Conservation (phyloP, 1,284 basidiomycete species). For the Anthracocystis setariae region DNA sequence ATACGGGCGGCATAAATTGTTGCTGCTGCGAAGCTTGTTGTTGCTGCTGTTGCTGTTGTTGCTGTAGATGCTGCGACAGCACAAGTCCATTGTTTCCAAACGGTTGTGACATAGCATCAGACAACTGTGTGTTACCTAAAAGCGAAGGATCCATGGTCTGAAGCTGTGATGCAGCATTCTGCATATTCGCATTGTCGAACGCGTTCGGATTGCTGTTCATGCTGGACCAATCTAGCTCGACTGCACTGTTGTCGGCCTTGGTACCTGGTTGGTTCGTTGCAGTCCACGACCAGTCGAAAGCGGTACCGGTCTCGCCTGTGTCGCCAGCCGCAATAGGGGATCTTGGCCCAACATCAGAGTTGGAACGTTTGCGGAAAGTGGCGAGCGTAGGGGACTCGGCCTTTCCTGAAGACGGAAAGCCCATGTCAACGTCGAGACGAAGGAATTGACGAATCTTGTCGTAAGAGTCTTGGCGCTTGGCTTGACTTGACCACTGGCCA, state of each 20-base stretch:
- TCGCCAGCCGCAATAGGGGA: constrained; percentile 40
- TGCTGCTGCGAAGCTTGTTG: constrained; percentile 16
- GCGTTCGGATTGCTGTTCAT: constrained; percentile 20
- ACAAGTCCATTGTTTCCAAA: constrained; percentile 12
- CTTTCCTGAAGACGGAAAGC: constrained; percentile 41
- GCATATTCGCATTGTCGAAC: constrained; percentile 3
- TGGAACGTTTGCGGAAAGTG: constrained; percentile 49
- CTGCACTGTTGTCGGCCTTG: constrained; percentile 8
- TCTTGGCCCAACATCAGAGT: constrained; percentile 51
- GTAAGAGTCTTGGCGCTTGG: constrained; percentile 56
- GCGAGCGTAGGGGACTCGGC: constrained; percentile 47
- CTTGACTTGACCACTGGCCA: constrained; percentile 49
- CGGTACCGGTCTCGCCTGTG: constrained; percentile 13
- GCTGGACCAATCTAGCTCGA: constrained; percentile 25
- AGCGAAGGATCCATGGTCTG: constrained; percentile 48
- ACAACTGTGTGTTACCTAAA: constrained; percentile 13
- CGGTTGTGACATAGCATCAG: constrained; percentile 14
- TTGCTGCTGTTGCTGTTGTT: constrained; percentile 22
- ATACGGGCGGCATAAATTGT: constrained; percentile 30
- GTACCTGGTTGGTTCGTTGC: constrained; percentile 14
- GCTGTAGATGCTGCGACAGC: neutral
- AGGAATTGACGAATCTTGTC: constrained; percentile 58
- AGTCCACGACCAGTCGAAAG: constrained; percentile 43
- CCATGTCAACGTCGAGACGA: constrained; percentile 58
- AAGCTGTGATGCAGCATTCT: constrained; percentile 23